A percentile compares a stretch with the other conserved stretches of the same genome.
Conservation (phyloP, 1,284 basidiomycete genomes). For the Leccinum angustisporum region DNA sequence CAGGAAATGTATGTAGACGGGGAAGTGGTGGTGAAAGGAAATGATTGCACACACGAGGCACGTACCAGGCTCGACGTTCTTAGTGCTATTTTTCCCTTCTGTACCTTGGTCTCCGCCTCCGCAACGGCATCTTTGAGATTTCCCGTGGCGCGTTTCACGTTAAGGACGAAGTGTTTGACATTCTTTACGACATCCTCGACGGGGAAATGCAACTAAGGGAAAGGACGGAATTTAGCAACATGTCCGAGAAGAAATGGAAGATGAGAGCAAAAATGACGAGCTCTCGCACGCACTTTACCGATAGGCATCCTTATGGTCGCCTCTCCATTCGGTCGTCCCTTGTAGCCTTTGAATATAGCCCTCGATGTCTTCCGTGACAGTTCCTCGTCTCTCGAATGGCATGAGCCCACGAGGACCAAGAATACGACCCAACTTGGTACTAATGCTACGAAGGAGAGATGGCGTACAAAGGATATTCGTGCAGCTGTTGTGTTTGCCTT, state of each 20-base stretch:
- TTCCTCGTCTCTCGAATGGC: constrained; percentile 92
- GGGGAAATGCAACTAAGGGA: constrained; percentile 68
- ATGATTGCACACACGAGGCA: constrained; percentile 8
- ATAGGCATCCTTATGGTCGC: constrained; percentile 86
- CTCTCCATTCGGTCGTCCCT: constrained; percentile 90
- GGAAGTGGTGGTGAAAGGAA: background rate
- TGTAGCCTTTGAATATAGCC: constrained; percentile 79
- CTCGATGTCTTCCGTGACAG: constrained; percentile 86
- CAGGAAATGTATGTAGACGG: constrained; percentile 1
- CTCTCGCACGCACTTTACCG: constrained; percentile 50
- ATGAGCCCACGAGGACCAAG: constrained; percentile 94
- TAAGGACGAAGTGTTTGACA: constrained; percentile 73
- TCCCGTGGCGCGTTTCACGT: constrained; percentile 76
- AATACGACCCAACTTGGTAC: constrained; percentile 81
- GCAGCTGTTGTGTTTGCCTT: constrained; percentile 61
- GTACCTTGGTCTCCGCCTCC: constrained; percentile 30
- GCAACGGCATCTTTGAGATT: constrained; percentile 49
- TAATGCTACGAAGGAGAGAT: constrained; percentile 76
- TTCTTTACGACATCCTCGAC: constrained; percentile 78
- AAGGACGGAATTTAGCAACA: constrained; percentile 6
- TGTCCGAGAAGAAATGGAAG: background rate
- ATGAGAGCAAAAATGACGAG: background rate
- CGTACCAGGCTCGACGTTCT: constrained; percentile 42
- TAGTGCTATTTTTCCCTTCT: constrained; percentile 40
- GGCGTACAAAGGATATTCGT: constrained; percentile 86